Evolutionary conservation across 257 asterid genomes (phyloP).

Genomic region (Ocimum tenuiflorum): DNA sequence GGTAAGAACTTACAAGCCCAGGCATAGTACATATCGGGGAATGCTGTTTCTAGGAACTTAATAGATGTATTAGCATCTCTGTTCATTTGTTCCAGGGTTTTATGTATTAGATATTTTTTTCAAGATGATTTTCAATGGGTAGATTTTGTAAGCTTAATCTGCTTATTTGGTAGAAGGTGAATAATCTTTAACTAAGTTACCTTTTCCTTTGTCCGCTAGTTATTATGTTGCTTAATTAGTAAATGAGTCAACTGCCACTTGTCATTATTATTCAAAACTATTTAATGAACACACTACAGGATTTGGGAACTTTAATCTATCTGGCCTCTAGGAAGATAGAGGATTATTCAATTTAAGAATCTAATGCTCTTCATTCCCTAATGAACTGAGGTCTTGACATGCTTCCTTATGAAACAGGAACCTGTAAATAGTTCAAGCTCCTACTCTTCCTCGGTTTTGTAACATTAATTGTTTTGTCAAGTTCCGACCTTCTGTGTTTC

Average conservation of each 20-base stretch:
- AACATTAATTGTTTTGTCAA: neutral
- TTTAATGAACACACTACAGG: neutral
- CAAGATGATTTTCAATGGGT: neutral
- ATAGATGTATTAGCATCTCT: neutral
- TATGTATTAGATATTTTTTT: neutral
- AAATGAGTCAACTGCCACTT: neutral
- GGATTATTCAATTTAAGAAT: neutral
- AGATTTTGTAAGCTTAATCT: slow-evolving; percentile 1
- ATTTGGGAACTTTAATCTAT: neutral
- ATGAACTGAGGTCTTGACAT: neutral
- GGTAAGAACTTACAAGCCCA: neutral
- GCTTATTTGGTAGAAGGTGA: neutral
- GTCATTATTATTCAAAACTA: neutral
- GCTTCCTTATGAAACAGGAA: neutral
- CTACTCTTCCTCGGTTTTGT: neutral
- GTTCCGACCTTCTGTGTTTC: neutral
- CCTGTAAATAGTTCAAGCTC: neutral
- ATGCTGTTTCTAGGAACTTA: neutral
- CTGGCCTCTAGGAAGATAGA: neutral
- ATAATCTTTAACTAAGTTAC: neutral
- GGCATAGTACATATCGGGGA: slow-evolving; percentile 6
- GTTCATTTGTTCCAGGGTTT: neutral
- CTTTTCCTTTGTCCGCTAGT: neutral
- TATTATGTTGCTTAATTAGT: neutral
- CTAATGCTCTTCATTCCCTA: neutral